A percentile compares a stretch with the other conserved stretches of the same genome.
Conservation (phyloP, 495 filamentous ascomycete genomes). For the Trichoderma orchidacearum region DNA sequence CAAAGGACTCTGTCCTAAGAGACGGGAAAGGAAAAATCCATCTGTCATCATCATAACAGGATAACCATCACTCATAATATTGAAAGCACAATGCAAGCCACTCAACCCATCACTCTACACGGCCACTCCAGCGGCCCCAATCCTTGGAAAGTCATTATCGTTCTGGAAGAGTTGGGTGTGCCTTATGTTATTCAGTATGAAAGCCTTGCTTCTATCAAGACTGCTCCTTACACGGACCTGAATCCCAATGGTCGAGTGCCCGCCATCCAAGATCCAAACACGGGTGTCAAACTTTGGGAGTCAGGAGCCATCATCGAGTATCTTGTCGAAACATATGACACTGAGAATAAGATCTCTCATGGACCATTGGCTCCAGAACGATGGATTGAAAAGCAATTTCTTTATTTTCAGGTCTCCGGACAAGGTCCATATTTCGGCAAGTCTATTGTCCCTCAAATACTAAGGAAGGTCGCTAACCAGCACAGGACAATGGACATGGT, state of each 20-base stretch:
- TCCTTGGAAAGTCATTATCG: conserved; percentile 32
- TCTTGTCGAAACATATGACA: background rate
- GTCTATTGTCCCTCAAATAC: too few relatives aligned
- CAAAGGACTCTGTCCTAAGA: too few relatives aligned
- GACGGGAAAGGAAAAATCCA: too few relatives aligned
- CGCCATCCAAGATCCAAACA: conserved; percentile 6
- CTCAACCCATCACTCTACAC: background rate
- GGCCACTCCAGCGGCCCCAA: background rate
- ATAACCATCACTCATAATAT: too few relatives aligned
- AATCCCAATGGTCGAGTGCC: conserved; percentile 58
- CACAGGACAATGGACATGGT: background rate
- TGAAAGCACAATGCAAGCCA: too few relatives aligned
- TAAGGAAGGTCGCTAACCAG: too few relatives aligned
- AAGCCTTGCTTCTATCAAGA: conserved; percentile 41
- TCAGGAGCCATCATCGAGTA: background rate
- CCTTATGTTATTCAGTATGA: conserved; percentile 39
- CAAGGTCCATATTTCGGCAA: background rate
- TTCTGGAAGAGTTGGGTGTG: conserved; percentile 48
- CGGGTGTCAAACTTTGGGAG: background rate
- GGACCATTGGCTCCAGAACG: background rate
- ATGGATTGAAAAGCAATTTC: background rate
- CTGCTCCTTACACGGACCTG: conserved; percentile 32
- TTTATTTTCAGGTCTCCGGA: background rate
- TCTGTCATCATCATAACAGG: too few relatives aligned
- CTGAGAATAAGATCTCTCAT: background rate